A percentile compares a stretch with the other conserved stretches of the same genome.
Evolutionary conservation across 805 yeast species (phyloP).

Genomic region (Nakazawaea pomicola): DNA sequence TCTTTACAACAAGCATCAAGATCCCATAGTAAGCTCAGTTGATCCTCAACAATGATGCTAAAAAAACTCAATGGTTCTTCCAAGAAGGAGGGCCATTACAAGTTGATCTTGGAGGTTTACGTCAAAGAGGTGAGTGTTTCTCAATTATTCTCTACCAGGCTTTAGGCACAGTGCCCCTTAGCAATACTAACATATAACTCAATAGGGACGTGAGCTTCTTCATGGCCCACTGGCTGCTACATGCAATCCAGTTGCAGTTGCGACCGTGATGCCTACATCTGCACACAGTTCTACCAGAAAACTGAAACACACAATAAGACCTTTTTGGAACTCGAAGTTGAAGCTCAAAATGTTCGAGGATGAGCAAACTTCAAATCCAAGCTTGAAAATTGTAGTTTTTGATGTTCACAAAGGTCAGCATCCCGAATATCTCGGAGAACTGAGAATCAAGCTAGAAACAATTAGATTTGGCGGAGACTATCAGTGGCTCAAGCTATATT

Average conservation of each 20-base stretch:
- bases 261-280: background rate
- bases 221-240: slow-evolving; percentile 3
- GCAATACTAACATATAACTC: background rate
- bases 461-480: slow-evolving; percentile 17
- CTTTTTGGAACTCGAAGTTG: slow-evolving; percentile 10
- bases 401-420: slow-evolving; percentile 9
- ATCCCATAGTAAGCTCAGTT: too few relatives aligned
- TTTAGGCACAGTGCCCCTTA: background rate
- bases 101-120: slow-evolving; percentile 9
- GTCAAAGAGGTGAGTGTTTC: slow-evolving; percentile 12
- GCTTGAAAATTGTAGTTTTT: slow-evolving; percentile 6
- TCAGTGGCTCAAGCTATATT: slow-evolving; percentile 20
- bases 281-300: slow-evolving; percentile 5
- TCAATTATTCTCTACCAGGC: too few relatives aligned
- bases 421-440: slow-evolving; percentile 23
- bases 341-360: slow-evolving; percentile 10
- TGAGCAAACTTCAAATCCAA: background rate
- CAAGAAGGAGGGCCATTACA: background rate
- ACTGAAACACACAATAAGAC: slow-evolving; percentile 7
- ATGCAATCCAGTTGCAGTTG: slow-evolving; percentile 8
- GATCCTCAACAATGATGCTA: background rate
- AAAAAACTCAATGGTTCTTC: slow-evolving; percentile 2
- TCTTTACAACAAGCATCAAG: too few relatives aligned
- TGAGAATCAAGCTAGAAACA: slow-evolving; percentile 21
- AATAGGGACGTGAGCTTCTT: slow-evolving; percentile 10